A percentile compares a stretch with the other conserved stretches of the same genome.
These are phyloP conservation scores for Debaryomyces hansenii DNA, from an alignment of 805 yeast species.

Conservation along the genomic window DNA sequence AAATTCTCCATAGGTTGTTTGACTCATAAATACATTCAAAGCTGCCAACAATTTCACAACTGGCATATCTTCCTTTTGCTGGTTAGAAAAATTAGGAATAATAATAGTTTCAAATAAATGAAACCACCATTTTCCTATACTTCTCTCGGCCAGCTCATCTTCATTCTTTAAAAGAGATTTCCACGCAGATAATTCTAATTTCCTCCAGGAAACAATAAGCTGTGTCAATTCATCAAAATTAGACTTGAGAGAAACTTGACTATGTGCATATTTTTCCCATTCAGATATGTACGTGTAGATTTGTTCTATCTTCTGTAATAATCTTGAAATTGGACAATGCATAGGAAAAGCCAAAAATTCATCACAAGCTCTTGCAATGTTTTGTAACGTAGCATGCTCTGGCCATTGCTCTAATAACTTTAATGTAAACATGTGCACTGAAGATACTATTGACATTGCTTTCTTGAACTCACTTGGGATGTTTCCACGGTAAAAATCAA, in stretches of 20 bases:
- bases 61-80: conserved; percentile 13
- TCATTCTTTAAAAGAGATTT: conserved; percentile 69
- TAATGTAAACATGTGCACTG: conserved; percentile 30
- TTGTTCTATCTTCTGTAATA: conserved; percentile 82
- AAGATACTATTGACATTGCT: conserved; percentile 51
- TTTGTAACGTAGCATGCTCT: conserved; percentile 86
- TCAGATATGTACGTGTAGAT: conserved; percentile 79
- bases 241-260: conserved; percentile 62
- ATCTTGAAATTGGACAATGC: conserved; percentile 71
- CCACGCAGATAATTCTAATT: conserved; percentile 85
- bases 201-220: conserved; percentile 88
- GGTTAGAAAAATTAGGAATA: conserved; percentile 46
- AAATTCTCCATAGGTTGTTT: conserved; percentile 77
- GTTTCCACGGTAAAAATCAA: conserved; percentile 65
- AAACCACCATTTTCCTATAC: conserved; percentile 86
- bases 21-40: conserved; percentile 71
- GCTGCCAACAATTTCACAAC: conserved; percentile 45
- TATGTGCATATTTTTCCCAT: conserved; percentile 91
- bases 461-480: conserved; percentile 58
- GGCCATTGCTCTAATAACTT: conserved; percentile 76
- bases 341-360: conserved; percentile 68
- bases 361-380: conserved; percentile 57
- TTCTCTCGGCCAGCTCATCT: conserved; percentile 45
- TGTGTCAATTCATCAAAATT: conserved; percentile 59
- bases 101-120: conserved; percentile 81